Evolutionary conservation across 768 basidiomycete species (phyloP).

Genomic region (Polyporus arcularius): DNA sequence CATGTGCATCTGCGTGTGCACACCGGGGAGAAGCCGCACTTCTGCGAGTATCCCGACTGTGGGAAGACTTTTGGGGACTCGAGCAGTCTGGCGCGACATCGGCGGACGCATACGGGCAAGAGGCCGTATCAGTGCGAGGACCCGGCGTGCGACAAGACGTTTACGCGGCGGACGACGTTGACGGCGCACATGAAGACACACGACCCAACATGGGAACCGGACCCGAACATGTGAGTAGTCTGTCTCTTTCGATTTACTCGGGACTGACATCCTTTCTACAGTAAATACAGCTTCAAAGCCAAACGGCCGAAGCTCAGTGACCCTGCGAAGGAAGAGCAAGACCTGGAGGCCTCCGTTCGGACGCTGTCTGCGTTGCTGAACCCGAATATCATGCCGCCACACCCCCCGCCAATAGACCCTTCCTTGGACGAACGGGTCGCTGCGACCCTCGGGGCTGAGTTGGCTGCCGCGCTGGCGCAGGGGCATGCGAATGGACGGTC

Average conservation of each 20-base stretch:
- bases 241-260: background rate
- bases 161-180: slow-evolving; percentile 82
- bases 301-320: slow-evolving; percentile 53
- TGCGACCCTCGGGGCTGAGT: slow-evolving; percentile 75
- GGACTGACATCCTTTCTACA: slow-evolving; percentile 33
- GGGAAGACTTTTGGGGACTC: slow-evolving; percentile 90
- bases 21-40: slow-evolving; percentile 92
- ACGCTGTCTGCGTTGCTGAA: slow-evolving; percentile 70
- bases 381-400: slow-evolving; percentile 18
- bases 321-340: slow-evolving; percentile 52
- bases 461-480: slow-evolving; percentile 79
- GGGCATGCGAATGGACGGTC: slow-evolving; percentile 43
- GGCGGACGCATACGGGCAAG: slow-evolving; percentile 86
- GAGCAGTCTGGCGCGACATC: slow-evolving; percentile 87
- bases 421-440: slow-evolving; percentile 60
- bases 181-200: slow-evolving; percentile 88
- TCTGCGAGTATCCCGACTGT: slow-evolving; percentile 87
- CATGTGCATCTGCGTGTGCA: slow-evolving; percentile 89
- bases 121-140: slow-evolving; percentile 87
- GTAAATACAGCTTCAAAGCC: slow-evolving; percentile 78
- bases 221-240: slow-evolving; percentile 71
- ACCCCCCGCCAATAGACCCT: slow-evolving; percentile 5
- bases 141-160: slow-evolving; percentile 81
- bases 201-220: slow-evolving; percentile 82
- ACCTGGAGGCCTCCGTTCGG: slow-evolving; percentile 71